Evolutionary conservation across 306 rosid genomes (phyloP).

Genomic region (Prunus kanzakura): DNA sequence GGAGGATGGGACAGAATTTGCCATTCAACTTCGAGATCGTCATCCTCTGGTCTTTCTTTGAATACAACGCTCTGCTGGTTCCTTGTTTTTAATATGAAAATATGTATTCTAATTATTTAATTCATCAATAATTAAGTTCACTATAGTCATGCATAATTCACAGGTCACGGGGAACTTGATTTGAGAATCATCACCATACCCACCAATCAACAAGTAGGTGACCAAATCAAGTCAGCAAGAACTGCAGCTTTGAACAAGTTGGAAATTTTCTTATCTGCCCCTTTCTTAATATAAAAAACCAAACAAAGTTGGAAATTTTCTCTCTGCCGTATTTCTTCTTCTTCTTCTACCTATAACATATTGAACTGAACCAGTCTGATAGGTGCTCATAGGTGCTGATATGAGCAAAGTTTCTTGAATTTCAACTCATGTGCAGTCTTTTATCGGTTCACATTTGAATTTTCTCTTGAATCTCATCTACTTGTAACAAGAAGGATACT

Average conservation of each 20-base stretch:
- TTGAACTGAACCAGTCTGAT: too few relatives aligned
- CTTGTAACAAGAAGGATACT: too few relatives aligned
- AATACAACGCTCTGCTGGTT: slow-evolving; percentile 5
- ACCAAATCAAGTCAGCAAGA: slow-evolving; percentile 6
- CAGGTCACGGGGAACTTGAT: not conserved
- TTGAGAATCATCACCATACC: not conserved
- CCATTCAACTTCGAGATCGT: slow-evolving; percentile 12
- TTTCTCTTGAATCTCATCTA: too few relatives aligned
- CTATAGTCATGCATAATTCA: not conserved
- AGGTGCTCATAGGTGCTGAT: too few relatives aligned
- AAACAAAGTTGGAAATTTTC: not conserved
- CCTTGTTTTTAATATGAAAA: slow-evolving; percentile 5
- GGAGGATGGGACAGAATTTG: slow-evolving; percentile 5
- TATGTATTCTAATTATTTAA: too few relatives aligned
- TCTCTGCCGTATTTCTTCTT: too few relatives aligned
- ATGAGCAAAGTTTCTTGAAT: too few relatives aligned
- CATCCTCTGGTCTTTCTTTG: slow-evolving; percentile 15
- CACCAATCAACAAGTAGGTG: slow-evolving; percentile 12
- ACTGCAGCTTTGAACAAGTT: not conserved
- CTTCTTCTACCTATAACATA: too few relatives aligned
- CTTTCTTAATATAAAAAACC: too few relatives aligned
- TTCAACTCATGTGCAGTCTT: too few relatives aligned
- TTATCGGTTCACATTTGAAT: too few relatives aligned
- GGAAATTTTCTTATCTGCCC: not conserved
- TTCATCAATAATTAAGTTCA: too few relatives aligned